These are phyloP conservation scores for Ogataea wickerhamii DNA, from an alignment of 805 yeast species.

Conservation along the genomic window DNA sequence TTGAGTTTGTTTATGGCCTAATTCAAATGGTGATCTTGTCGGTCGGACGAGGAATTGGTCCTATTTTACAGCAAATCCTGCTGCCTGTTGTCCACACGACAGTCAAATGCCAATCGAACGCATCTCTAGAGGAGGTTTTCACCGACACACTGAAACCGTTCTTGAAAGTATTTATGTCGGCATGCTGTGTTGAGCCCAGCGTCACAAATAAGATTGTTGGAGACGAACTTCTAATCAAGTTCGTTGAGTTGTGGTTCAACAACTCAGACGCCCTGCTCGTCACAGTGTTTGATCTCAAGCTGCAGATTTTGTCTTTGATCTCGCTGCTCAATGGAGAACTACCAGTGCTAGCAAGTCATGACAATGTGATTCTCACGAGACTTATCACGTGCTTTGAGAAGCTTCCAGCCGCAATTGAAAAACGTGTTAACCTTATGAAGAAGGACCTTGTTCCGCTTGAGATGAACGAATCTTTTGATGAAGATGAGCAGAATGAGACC, in stretches of 20 bases:
- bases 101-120: slow-evolving; percentile 29
- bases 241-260: slow-evolving; percentile 47
- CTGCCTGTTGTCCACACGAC: slow-evolving; percentile 23
- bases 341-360: slow-evolving; percentile 22
- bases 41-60: slow-evolving; percentile 14
- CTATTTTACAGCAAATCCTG: slow-evolving; percentile 16
- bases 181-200: slow-evolving; percentile 38
- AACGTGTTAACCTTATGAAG: slow-evolving; percentile 41
- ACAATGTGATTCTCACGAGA: slow-evolving; percentile 28
- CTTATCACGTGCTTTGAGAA: slow-evolving; percentile 40
- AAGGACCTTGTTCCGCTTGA: slow-evolving; percentile 35
- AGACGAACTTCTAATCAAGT: slow-evolving; percentile 35
- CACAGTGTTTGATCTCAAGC: slow-evolving; percentile 54
- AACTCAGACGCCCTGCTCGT: slow-evolving; percentile 40
- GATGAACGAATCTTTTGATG: slow-evolving; percentile 31
- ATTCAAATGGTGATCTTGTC: slow-evolving; percentile 14
- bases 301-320: slow-evolving; percentile 47
- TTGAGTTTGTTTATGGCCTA: slow-evolving; percentile 21
- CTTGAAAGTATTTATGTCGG: slow-evolving; percentile 41
- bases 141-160: slow-evolving; percentile 24
- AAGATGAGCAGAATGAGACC: slow-evolving; percentile 18
- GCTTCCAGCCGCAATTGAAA: slow-evolving; percentile 48
- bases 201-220: slow-evolving; percentile 37
- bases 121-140: slow-evolving; percentile 17
- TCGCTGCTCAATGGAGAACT: slow-evolving; percentile 38